phyloP scores from a whole-genome alignment of 1,284 basidiomycete genomes.

The Lignosus rhinocerotis region DNA sequence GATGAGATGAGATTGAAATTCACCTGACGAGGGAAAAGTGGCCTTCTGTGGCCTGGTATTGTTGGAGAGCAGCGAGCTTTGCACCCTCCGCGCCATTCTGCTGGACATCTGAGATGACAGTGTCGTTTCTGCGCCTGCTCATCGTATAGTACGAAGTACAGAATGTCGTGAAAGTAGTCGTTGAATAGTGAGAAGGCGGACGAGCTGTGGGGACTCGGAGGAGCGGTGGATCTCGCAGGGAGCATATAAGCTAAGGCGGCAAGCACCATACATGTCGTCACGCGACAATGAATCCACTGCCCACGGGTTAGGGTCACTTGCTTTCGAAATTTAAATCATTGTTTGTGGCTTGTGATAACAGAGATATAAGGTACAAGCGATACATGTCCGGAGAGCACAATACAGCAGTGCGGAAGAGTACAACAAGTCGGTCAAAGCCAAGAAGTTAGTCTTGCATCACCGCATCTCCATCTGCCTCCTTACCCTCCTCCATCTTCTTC shows the following conservation, averaged over 20 bases:
- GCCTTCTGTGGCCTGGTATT: conserved; percentile 87
- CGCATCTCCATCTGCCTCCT: conserved; percentile 35
- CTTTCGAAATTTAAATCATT: not conserved
- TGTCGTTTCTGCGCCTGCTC: conserved; percentile 34
- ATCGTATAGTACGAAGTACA: conserved; percentile 25
- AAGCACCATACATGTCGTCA: conserved; percentile 10
- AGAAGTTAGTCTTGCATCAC: conserved; percentile 28
- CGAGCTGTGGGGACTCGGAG: conserved; percentile 1
- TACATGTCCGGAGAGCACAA: not conserved
- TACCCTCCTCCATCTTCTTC: conserved; percentile 39
- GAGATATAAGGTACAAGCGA: not conserved
- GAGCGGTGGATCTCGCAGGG: conserved; percentile 12
- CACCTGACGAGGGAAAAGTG: conserved; percentile 96
- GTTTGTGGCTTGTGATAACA: conserved; percentile 5
- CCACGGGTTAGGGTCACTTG: not conserved
- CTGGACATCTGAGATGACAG: conserved; percentile 18
- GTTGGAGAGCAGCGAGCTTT: conserved; percentile 64
- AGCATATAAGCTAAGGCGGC: not conserved
- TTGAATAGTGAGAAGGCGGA: not conserved
- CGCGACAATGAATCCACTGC: conserved; percentile 7
- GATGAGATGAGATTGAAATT: conserved; percentile 23
- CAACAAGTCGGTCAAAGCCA: conserved; percentile 1
- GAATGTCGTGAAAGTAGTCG: not conserved
- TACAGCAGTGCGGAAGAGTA: conserved; percentile 1
- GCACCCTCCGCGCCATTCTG: conserved; percentile 28